Percentiles rank a stretch among this genome's conserved stretches.
Conservation (phyloP, 2,329 filamentous ascomycete genomes). For the Aspergillus sp. region DNA sequence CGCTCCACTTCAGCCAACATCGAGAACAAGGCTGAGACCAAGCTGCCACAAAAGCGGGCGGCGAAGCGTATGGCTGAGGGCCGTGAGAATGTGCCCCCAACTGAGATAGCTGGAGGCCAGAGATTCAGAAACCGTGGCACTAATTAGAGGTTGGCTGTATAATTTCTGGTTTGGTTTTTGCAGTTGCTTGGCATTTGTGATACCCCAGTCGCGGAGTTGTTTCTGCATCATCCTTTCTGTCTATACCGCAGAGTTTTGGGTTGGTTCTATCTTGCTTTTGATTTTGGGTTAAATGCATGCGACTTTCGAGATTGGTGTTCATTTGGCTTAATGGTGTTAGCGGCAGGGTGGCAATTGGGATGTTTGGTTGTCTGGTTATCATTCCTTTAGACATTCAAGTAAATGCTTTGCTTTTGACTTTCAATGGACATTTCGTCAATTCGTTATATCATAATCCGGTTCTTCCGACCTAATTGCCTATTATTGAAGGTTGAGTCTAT, state of each 20-base stretch:
- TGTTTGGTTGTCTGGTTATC: no score
- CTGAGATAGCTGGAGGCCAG: slow-evolving; percentile 24
- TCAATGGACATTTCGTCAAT: no score
- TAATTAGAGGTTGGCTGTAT: neutral
- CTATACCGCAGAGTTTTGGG: neutral
- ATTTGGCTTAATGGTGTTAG: no score
- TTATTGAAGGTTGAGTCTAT: neutral
- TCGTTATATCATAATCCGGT: no score
- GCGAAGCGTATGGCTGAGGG: slow-evolving; percentile 42
- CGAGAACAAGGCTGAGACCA: slow-evolving; percentile 41
- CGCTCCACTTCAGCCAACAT: slow-evolving; percentile 25
- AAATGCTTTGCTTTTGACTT: no score
- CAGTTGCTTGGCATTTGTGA: neutral
- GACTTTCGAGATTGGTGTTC: no score
- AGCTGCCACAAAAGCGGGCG: slow-evolving; percentile 42
- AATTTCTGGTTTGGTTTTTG: neutral
- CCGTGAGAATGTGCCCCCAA: slow-evolving; percentile 42
- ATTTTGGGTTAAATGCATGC: neutral
- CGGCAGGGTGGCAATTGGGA: no score
- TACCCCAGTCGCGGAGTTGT: neutral
- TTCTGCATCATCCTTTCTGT: neutral
- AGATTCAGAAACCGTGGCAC: slow-evolving; percentile 30
- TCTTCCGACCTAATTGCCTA: no score
- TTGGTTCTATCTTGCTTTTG: neutral
- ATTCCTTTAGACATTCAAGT: no score